phyloP scores from a whole-genome alignment of 2,329 filamentous ascomycete species.

The Monosporascus cannonballus region DNA sequence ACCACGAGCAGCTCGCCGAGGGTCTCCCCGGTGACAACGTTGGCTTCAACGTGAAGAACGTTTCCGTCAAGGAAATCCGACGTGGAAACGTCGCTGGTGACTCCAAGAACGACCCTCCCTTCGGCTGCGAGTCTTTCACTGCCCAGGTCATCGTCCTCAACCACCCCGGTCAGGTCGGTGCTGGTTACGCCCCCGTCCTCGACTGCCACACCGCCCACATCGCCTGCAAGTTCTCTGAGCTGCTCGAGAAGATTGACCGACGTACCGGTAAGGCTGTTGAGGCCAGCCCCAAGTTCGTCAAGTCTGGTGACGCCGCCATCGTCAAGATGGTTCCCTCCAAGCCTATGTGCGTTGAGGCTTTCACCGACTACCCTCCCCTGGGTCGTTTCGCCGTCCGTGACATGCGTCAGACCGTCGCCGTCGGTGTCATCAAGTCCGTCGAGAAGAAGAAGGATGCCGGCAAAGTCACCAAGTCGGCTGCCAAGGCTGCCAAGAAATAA shows the following conservation, averaged over 20 bases:
- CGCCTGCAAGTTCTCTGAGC: constrained; percentile 99
- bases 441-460: constrained; percentile 55
- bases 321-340: constrained; percentile 99
- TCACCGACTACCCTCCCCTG: constrained; percentile 99
- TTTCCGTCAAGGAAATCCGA: constrained; percentile 99
- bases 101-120: constrained; percentile 98
- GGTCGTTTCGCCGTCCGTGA: constrained; percentile 99
- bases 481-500: constrained; percentile 74
- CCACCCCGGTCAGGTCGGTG: constrained; percentile 99
- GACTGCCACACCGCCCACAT: constrained; percentile 99
- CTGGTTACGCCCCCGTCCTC: constrained; percentile 97
- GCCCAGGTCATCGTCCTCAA: constrained; percentile 99
- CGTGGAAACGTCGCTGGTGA: constrained; percentile 99
- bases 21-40: constrained; percentile 99
- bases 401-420: constrained; percentile 86
- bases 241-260: constrained; percentile 99
- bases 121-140: constrained; percentile 88
- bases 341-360: constrained; percentile 99
- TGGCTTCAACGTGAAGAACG: constrained; percentile 99
- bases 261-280: constrained; percentile 99
- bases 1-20: constrained; percentile 97
- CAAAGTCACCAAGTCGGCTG: constrained; percentile 68
- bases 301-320: constrained; percentile 99
- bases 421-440: constrained; percentile 91
- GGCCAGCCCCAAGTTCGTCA: constrained; percentile 96